Evolutionary conservation across 2,329 filamentous ascomycete species (phyloP), one percentile per base, ranked within the genome.

Genomic region (Pseudopyrenochaeta lycopersici): DNA sequence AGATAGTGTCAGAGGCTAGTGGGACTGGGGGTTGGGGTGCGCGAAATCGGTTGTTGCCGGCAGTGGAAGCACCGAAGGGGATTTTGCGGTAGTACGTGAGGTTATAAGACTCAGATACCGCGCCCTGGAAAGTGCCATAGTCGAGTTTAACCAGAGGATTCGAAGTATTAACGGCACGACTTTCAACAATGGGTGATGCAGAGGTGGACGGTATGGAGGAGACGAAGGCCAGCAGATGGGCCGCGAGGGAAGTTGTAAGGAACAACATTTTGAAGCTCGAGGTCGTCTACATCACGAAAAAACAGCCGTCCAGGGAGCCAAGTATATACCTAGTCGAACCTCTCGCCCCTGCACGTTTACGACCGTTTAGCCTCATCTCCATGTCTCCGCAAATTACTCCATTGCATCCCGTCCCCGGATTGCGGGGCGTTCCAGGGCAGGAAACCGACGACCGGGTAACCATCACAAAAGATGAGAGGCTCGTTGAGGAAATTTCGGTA

Each of bases 61-160:
- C 73, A 12, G 86, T 85, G 1, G 86, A 83, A 11, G 84, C 82
- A 4, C 82, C 85, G 61, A 84, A 88, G 14, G 85, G 85, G 43
- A 88, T 86, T 61, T 83, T 86, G 56, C 81, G 82, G 73, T 80
- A 88, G 71, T 86, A 85, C 21, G 80, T 82, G 36, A 87, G 80
- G 62, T 87, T 85, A 63, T 86, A 86, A 2, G 68, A 62, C 7
- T 72, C 56, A 15, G 80, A 80, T 60, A 84, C 84, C 40, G 80
- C 78, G 15, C 85, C 84, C 58, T 79, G 74, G 56, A 87, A 85
- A 15, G 74, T 78, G 23, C 68, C 70, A 43, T 76, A 76, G 52
- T 71, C 64, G 20, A 77, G 70, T 10, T 57, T 44, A n/a, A 73
- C 64, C 7, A 64, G 43, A 3, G 68, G 70, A 10, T 47, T 43